Conservation (phyloP, 73 alveolate genomes). For the Stentor coeruleus region DNA sequence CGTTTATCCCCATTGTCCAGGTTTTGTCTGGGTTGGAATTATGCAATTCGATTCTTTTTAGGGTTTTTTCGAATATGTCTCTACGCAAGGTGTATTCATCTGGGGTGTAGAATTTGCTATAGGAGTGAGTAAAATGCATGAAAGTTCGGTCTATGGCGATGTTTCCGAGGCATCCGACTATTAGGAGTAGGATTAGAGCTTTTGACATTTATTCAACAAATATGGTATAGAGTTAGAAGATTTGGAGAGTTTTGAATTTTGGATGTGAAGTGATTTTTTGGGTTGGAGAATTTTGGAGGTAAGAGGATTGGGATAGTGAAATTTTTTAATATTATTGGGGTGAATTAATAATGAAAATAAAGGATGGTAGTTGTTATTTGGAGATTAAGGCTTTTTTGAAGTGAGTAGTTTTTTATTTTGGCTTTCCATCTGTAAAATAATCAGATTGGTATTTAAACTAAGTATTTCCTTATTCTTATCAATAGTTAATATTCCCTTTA, state of each 20-base stretch:
- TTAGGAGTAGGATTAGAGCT: not conserved
- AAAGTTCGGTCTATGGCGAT: not conserved
- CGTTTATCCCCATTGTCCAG: constrained; percentile 50
- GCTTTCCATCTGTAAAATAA: too few species aligned
- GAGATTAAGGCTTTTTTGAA: too few species aligned
- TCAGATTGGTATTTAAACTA: too few species aligned
- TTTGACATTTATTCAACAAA: constrained; percentile 6
- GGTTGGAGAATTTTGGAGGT: not conserved
- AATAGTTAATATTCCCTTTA: too few species aligned
- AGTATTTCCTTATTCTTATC: too few species aligned
- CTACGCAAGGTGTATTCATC: not conserved
- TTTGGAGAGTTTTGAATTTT: not conserved
- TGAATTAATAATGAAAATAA: too few species aligned
- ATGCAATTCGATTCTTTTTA: constrained; percentile 21
- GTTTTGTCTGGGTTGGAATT: constrained; percentile 29
- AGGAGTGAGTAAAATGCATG: not conserved
- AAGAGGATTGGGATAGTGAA: not conserved
- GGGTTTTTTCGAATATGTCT: not conserved
- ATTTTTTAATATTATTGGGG: too few species aligned
- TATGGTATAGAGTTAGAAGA: not conserved
- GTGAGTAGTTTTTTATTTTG: too few species aligned
- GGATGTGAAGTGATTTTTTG: not conserved
- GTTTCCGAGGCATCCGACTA: not conserved
- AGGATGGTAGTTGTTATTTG: too few species aligned
- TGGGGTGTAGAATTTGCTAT: not conserved